Percentiles rank a stretch among this genome's conserved stretches.
Evolutionary conservation across 1,284 basidiomycete species (phyloP).

Genomic region (Xerocomus nothofagi): DNA sequence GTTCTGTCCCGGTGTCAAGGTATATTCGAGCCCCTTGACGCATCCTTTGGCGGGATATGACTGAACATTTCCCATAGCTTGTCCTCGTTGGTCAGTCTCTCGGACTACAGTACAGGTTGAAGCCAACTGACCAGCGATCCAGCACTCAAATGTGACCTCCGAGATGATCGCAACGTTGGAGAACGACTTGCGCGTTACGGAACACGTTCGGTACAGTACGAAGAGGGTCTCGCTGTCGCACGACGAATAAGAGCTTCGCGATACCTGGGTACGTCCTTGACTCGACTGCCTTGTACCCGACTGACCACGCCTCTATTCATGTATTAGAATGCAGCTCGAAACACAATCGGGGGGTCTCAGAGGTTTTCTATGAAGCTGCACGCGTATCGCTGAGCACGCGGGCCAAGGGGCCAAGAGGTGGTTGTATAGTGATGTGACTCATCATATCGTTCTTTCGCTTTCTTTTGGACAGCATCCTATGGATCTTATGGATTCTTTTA

Average conservation of each 20-base stretch:
- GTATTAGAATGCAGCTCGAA: constrained; percentile 90
- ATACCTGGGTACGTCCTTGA: constrained; percentile 72
- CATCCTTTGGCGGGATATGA: constrained; percentile 6
- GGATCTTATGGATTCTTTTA: constrained; percentile 23
- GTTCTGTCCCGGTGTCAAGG: constrained; percentile 92
- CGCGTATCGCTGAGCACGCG: constrained; percentile 77
- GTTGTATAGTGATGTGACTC: constrained; percentile 56
- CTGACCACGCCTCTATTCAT: constrained; percentile 4
- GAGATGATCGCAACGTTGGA: constrained; percentile 71
- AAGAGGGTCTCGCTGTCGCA: constrained; percentile 86
- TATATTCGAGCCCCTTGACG: constrained; percentile 31
- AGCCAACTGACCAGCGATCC: constrained; percentile 12
- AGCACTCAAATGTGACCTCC: constrained; percentile 94
- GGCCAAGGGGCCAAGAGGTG: constrained; percentile 60
- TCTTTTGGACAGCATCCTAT: constrained; percentile 9
- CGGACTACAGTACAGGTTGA: not conserved
- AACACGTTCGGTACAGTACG: constrained; percentile 78
- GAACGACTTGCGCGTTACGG: constrained; percentile 71
- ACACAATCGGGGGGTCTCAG: constrained; percentile 89
- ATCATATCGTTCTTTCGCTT: constrained; percentile 1
- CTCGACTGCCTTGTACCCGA: not conserved
- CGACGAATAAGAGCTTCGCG: constrained; percentile 88
- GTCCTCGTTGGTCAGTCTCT: constrained; percentile 78
- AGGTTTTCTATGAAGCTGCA: constrained; percentile 90
- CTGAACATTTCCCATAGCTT: constrained; percentile 46